Base-by-base conservation (phyloP, 148 eudicot genomes). In the Euryodendron excelsum region DNA sequence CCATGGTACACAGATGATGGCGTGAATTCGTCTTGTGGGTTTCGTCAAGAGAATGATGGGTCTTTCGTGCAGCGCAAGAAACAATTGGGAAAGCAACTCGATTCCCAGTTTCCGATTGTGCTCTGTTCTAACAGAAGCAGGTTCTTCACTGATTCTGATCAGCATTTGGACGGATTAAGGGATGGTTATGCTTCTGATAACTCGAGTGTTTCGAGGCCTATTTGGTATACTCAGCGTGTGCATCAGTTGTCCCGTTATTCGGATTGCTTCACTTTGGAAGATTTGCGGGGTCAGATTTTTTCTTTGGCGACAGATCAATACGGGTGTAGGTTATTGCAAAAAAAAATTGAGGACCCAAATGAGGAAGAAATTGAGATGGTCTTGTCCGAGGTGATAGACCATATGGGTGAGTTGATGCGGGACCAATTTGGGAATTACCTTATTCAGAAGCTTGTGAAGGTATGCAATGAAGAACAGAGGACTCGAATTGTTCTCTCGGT, bases 391-490 rank as follows among this genome's bases (percentile, higher is more conserved):
- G 75, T 87, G 59, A 28, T 87, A 25, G 77, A 68, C 10, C 63
- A 28, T 37, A 20, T 78, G 5, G 78, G 44, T 33, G 86, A 87
- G 48, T 65, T 87, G 23, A 85, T 85, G 85, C 80, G 60, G 13
- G 77, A 81, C 74, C 90, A 81, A 33, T 85, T 53, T 47, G 90
- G 90, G 15, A 77, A 80, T 30, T 30, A 81, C 60, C 72, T 86
- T 61, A 52, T 86, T 56, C 83, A 79, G 76, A 87, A 83, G 79
- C 83, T 87, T 69, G 77, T 87, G 60, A 77, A 53, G 33, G 83
- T 83, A 3, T 83, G 86, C 48, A 73, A 69, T 67, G 90, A 85
- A 76, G 76, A 82, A 55, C 86, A 85, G 80, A 87, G 83, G 83
- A 80, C 78, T 23, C 64, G 59, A 65, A 81, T 87, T 36, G 34